These are phyloP conservation scores for Chaetomium globosum DNA, from an alignment of 2,329 filamentous ascomycete species.

Conservation along the genomic window DNA sequence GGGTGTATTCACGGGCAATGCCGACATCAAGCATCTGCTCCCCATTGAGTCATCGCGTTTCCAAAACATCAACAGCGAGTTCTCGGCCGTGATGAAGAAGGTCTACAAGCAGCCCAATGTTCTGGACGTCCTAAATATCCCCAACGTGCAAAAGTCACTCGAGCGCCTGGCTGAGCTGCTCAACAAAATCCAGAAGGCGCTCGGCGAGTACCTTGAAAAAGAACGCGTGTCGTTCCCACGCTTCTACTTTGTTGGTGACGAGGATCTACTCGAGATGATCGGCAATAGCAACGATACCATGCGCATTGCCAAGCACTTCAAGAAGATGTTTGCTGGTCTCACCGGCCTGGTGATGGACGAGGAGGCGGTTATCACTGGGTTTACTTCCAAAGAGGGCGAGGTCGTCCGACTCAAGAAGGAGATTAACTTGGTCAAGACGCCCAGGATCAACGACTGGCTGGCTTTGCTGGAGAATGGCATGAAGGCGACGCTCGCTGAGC, in stretches of 20 bases:
- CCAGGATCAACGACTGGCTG: slow-evolving; percentile 99
- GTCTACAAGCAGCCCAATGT: slow-evolving; percentile 96
- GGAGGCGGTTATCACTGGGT: slow-evolving; percentile 83
- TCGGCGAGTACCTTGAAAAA: slow-evolving; percentile 97
- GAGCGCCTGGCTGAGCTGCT: slow-evolving; percentile 95
- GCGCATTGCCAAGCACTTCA: slow-evolving; percentile 96
- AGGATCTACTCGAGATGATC: slow-evolving; percentile 97
- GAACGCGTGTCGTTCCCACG: slow-evolving; percentile 96
- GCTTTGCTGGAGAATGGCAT: slow-evolving; percentile 87
- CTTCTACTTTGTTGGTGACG: slow-evolving; percentile 99
- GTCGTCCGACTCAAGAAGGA: slow-evolving; percentile 83
- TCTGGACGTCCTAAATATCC: slow-evolving; percentile 92
- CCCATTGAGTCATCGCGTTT: slow-evolving; percentile 96
- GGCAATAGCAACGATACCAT: slow-evolving; percentile 98
- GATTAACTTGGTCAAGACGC: slow-evolving; percentile 89
- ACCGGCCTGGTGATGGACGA: slow-evolving; percentile 90
- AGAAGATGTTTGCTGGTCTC: slow-evolving; percentile 99
- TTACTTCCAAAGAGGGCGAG: slow-evolving; percentile 95
- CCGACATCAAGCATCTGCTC: slow-evolving; percentile 96
- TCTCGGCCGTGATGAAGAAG: slow-evolving; percentile 99
- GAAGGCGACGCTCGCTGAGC: slow-evolving; percentile 89
- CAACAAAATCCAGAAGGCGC: slow-evolving; percentile 98
- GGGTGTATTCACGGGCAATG: slow-evolving; percentile 97
- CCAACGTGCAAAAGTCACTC: slow-evolving; percentile 91
- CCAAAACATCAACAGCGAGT: slow-evolving; percentile 99